phyloP scores from a whole-genome alignment of 2,329 filamentous ascomycete species.

The Aspergillus pseudoterreus region DNA sequence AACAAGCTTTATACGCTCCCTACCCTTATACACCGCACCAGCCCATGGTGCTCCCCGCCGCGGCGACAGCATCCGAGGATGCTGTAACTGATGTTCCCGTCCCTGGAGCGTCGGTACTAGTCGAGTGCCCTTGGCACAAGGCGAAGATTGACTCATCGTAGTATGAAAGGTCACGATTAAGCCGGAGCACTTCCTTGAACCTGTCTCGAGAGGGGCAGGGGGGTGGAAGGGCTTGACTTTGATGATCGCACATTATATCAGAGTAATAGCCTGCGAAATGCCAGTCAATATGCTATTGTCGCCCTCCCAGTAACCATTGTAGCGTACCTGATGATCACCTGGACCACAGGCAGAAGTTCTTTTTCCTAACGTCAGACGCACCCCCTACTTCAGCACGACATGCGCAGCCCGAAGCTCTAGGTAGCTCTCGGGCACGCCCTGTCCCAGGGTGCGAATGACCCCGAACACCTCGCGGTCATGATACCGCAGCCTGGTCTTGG shows the following conservation, averaged over 20 bases:
- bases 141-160: constrained; percentile 64
- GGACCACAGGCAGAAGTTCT: not conserved
- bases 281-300: too few relatives aligned
- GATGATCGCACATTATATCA: constrained; percentile 68
- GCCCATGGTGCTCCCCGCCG: constrained; percentile 37
- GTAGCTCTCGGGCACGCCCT: constrained; percentile 81
- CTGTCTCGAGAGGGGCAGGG: constrained; percentile 72
- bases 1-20: too few relatives aligned
- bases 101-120: constrained; percentile 72
- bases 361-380: not conserved
- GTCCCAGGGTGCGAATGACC: constrained; percentile 73
- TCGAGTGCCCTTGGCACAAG: constrained; percentile 62
- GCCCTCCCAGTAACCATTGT: constrained; percentile 4
- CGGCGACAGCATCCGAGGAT: constrained; percentile 50
- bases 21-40: too few relatives aligned
- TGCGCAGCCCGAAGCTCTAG: constrained; percentile 88
- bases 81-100: constrained; percentile 57
- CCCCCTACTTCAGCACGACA: constrained; percentile 73
- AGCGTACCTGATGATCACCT: not conserved
- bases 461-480: constrained; percentile 90
- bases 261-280: not conserved
- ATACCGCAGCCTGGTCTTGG: constrained; percentile 89
- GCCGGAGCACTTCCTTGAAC: constrained; percentile 94
- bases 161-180: constrained; percentile 80
- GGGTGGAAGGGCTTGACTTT: constrained; percentile 97